Percentiles rank a stretch among this genome's conserved stretches.
Evolutionary conservation across 192 early-diverging fungal species (phyloP).

Genomic region (Coemansia guatemalensis): DNA sequence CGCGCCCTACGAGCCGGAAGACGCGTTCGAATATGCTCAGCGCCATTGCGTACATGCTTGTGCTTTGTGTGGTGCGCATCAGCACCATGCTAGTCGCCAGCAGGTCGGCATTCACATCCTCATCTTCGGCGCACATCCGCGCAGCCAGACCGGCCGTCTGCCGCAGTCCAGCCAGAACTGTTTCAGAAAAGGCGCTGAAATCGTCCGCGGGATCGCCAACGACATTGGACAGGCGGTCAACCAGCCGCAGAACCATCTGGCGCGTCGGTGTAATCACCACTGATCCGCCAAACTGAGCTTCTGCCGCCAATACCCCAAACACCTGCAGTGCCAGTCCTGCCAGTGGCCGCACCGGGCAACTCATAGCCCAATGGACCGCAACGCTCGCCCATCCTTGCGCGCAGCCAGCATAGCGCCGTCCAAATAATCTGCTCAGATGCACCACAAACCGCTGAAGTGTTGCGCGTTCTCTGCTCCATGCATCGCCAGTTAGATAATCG

Average conservation of each 20-base stretch:
- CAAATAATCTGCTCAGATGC: slow-evolving; percentile 39
- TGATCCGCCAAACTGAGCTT: slow-evolving; percentile 38
- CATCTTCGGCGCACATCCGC: slow-evolving; percentile 30
- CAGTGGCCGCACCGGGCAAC: slow-evolving; percentile 36
- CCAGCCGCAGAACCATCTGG: slow-evolving; percentile 34
- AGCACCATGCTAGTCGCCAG: slow-evolving; percentile 27
- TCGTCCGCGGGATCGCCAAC: slow-evolving; percentile 34
- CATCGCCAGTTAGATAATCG: slow-evolving; percentile 4
- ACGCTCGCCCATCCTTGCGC: slow-evolving; percentile 41
- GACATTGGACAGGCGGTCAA: slow-evolving; percentile 50
- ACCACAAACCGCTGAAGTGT: slow-evolving; percentile 34
- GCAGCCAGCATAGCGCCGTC: slow-evolving; percentile 20
- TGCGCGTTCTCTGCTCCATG: slow-evolving; percentile 16
- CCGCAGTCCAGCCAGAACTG: slow-evolving; percentile 33
- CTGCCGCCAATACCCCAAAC: slow-evolving; percentile 33
- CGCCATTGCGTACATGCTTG: slow-evolving; percentile 29
- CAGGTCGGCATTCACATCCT: slow-evolving; percentile 24
- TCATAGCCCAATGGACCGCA: slow-evolving; percentile 48
- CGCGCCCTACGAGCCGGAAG: slow-evolving; percentile 19
- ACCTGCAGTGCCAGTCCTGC: slow-evolving; percentile 31
- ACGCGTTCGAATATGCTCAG: slow-evolving; percentile 47
- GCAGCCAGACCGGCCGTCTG: slow-evolving; percentile 37
- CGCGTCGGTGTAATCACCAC: slow-evolving; percentile 45
- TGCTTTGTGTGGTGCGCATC: slow-evolving; percentile 34
- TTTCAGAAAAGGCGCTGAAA: slow-evolving; percentile 32